Evolutionary conservation across 2,329 filamentous ascomycete species (phyloP).

Genomic region (Scedosporium boydii): DNA sequence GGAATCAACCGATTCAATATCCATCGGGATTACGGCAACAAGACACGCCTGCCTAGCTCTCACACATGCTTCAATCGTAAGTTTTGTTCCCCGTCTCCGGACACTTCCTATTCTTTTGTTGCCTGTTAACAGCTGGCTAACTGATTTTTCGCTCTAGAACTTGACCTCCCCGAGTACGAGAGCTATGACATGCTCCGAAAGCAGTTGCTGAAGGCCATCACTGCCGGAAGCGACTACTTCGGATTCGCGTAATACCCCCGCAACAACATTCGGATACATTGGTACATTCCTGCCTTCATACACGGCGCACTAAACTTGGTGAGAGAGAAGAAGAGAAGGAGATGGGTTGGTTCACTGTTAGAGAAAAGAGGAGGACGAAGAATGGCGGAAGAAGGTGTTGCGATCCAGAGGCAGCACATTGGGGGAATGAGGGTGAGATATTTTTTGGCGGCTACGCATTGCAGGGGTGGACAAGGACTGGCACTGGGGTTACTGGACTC

Average conservation of each 20-base stretch:
- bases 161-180: conserved; percentile 96
- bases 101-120: neutral
- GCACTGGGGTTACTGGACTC: neutral
- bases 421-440: neutral
- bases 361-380: neutral
- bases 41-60: conserved; percentile 87
- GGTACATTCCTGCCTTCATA: neutral
- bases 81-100: conserved; percentile 27
- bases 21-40: conserved; percentile 93
- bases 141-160: conserved; percentile 55
- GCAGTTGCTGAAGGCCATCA: conserved; percentile 90
- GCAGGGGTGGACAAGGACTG: neutral
- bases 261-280: neutral
- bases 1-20: conserved; percentile 98
- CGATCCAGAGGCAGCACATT: neutral
- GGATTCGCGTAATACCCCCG: conserved; percentile 69
- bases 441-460: neutral
- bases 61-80: conserved; percentile 99
- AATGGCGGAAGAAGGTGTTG: neutral
- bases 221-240: conserved; percentile 94
- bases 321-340: neutral
- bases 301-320: neutral
- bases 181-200: conserved; percentile 84
- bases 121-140: conserved; percentile 2
- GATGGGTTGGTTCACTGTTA: neutral